phyloP scores from a whole-genome alignment of 352 stramenopile genomes.

The Pythium periplocum region DNA sequence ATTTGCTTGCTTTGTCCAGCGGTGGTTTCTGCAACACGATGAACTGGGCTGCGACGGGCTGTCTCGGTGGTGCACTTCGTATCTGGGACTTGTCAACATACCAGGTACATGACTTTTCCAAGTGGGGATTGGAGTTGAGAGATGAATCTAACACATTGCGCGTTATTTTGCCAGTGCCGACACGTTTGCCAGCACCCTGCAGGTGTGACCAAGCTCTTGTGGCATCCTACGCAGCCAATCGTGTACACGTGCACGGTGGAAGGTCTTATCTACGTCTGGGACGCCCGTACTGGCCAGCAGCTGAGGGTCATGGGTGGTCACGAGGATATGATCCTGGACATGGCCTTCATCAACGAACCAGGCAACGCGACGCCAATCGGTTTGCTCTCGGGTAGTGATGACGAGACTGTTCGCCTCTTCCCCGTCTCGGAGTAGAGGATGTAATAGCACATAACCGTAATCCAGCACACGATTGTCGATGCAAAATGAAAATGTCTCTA shows the following conservation, averaged over 20 bases:
- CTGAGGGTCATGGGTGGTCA: constrained; percentile 80
- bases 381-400: constrained; percentile 77
- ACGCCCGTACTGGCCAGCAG: constrained; percentile 82
- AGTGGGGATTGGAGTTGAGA: too few relatives aligned
- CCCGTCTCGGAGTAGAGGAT: constrained; percentile 36
- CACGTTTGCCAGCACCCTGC: constrained; percentile 84
- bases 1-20: constrained; percentile 21
- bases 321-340: constrained; percentile 91
- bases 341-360: constrained; percentile 62
- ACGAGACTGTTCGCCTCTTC: constrained; percentile 81
- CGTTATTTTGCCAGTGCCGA: constrained; percentile 43
- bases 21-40: constrained; percentile 92
- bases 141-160: too few relatives aligned
- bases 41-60: constrained; percentile 94
- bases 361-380: constrained; percentile 33
- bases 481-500: constrained; percentile 22
- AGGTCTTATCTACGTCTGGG: constrained; percentile 88
- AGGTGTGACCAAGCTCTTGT: constrained; percentile 89
- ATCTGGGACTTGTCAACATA: constrained; percentile 94
- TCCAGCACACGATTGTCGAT: not conserved
- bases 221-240: constrained; percentile 82
- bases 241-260: constrained; percentile 88
- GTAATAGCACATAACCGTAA: not conserved
- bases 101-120: constrained; percentile 29
- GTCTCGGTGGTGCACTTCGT: constrained; percentile 91